These are phyloP conservation scores for Colletotrichum tanaceti DNA, from an alignment of 2,329 filamentous ascomycete species.

Conservation along the genomic window DNA sequence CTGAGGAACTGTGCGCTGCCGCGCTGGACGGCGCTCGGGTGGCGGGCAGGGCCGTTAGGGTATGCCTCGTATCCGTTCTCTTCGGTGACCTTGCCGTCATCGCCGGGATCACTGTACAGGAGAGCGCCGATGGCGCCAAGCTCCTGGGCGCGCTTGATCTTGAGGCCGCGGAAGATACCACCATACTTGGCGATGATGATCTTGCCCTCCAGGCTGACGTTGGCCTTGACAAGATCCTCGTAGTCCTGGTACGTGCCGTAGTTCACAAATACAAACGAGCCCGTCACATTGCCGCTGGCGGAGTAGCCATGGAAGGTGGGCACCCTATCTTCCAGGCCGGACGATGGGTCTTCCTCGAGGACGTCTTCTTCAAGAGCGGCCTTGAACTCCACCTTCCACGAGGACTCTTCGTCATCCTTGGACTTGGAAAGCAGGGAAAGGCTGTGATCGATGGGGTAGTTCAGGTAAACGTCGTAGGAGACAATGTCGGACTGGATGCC, in stretches of 20 bases:
- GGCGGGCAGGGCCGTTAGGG: constrained; percentile 85
- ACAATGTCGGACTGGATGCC: constrained; percentile 73
- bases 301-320: constrained; percentile 97
- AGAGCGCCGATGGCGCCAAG: constrained; percentile 88
- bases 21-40: constrained; percentile 89
- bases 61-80: constrained; percentile 83
- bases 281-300: constrained; percentile 90
- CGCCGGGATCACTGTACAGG: constrained; percentile 89
- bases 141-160: constrained; percentile 92
- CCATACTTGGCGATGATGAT: constrained; percentile 91
- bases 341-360: constrained; percentile 84
- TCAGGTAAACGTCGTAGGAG: constrained; percentile 81
- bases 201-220: constrained; percentile 82
- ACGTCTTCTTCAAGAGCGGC: constrained; percentile 87
- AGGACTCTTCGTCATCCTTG: constrained; percentile 44
- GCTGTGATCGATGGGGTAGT: constrained; percentile 79
- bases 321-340: constrained; percentile 75
- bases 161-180: constrained; percentile 86
- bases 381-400: constrained; percentile 77
- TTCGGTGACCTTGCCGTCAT: constrained; percentile 85
- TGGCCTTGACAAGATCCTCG: constrained; percentile 80
- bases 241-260: constrained; percentile 90
- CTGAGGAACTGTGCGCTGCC: constrained; percentile 88
- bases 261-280: constrained; percentile 87
- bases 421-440: constrained; percentile 71